These are phyloP conservation scores for Colletotrichum simmondsii DNA, from an alignment of 2,329 filamentous ascomycete species.

Conservation along the genomic window DNA sequence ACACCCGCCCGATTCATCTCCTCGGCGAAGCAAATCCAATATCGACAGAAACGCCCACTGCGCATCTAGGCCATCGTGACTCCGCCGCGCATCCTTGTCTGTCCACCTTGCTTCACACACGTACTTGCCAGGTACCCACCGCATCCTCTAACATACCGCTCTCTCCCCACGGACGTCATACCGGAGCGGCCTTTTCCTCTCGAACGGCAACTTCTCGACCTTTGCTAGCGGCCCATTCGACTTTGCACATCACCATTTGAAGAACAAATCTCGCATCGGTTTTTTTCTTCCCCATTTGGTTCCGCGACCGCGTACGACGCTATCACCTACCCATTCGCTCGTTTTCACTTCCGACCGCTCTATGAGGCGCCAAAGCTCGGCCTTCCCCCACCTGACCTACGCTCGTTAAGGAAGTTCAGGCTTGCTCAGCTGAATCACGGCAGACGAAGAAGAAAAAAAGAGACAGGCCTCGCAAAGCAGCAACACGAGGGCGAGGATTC, in stretches of 20 bases:
- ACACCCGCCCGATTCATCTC: background rate
- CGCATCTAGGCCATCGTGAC: slow-evolving; percentile 26
- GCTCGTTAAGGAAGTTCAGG: slow-evolving; percentile 19
- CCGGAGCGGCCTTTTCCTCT: slow-evolving; percentile 13
- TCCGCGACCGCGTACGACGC: slow-evolving; percentile 18
- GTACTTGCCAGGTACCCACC: slow-evolving; percentile 31
- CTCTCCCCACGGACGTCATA: slow-evolving; percentile 34
- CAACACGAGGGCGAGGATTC: slow-evolving; percentile 20
- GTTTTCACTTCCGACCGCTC: slow-evolving; percentile 28
- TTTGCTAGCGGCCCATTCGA: slow-evolving; percentile 18
- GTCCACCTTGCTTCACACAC: slow-evolving; percentile 28
- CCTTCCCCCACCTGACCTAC: slow-evolving; percentile 34
- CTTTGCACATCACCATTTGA: slow-evolving; percentile 25
- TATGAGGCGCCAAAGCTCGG: slow-evolving; percentile 32
- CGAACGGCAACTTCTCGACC: slow-evolving; percentile 22
- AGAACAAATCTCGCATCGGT: background rate
- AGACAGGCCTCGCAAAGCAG: slow-evolving; percentile 1
- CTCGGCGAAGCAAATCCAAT: slow-evolving; percentile 2
- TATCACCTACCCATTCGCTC: slow-evolving; percentile 28
- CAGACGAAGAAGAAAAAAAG: background rate
- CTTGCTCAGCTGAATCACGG: background rate
- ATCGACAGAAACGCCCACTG: slow-evolving; percentile 9
- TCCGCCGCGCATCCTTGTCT: slow-evolving; percentile 24
- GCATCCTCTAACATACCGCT: slow-evolving; percentile 33
- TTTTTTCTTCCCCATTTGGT: background rate